Base-by-base conservation (phyloP, 2,329 filamentous ascomycete genomes). In the Acrocalymma vagum region DNA sequence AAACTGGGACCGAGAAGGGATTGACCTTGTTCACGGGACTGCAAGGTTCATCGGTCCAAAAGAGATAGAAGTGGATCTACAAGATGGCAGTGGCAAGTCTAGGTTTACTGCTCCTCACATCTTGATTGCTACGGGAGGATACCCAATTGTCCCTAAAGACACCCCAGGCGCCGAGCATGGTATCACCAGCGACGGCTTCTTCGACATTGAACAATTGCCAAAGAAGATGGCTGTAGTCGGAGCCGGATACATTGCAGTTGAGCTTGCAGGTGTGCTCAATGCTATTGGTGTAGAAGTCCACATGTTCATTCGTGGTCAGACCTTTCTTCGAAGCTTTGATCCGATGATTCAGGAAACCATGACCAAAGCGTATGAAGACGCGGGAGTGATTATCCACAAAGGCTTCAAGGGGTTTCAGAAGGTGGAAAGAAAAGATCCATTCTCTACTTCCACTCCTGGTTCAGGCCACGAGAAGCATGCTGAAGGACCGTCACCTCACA, bases 221-320 rank as follows among this genome's bases (percentile, higher is more conserved):
- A 88, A 88, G 73, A 89, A 87, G 74, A 87, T 92, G 5, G 88
- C 86, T 36, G 77, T 92, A 30, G 84, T 93, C 9, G 89, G 88
- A 42, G 88, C 87, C 14, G 88, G 88, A 27, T 93, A 93, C 70
- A 93, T 94, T 62, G 88, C 87, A 20, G 84, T 93, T 44, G 88
- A 93, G 69, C 29, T 48, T 14, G 48, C 45, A 14, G 89, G 88
- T 26, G 92, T 94, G 84, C 88, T 93, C 75, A 87, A 92, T 67
- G 85, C 86, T 4, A 79, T 93, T 3, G 88, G 88, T 48, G 84
- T 82, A 17, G 88, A 93, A 73, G 91, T 87, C 6, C 88, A 93
- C 65, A 78, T 93, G 26, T 90, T 91, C 74, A 90, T 93, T 69
- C 86, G 89, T 28, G 75, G 88, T 65, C 79, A 90, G 59, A 88